phyloP scores from a whole-genome alignment of 768 basidiomycete genomes.

The Tylopilus cervinicoccineus region DNA sequence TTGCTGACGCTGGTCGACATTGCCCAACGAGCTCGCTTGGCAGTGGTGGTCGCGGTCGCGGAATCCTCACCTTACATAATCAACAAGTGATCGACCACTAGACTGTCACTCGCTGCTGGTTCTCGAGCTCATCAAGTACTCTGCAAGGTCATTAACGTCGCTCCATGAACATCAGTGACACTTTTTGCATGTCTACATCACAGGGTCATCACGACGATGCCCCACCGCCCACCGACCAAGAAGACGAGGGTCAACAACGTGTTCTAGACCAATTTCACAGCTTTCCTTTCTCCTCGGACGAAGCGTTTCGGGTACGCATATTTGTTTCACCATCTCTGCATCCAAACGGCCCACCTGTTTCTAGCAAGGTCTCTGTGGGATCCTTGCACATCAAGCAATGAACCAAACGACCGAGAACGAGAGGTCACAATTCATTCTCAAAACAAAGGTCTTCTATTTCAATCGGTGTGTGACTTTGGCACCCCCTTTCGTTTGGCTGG shows the following conservation, averaged over 20 bases:
- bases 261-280: constrained; percentile 32
- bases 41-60: not conserved
- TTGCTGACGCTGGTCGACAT: constrained; percentile 45
- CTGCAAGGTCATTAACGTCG: constrained; percentile 15
- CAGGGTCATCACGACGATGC: constrained; percentile 10
- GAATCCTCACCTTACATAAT: constrained; percentile 17
- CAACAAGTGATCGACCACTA: constrained; percentile 9
- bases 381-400: constrained; percentile 42
- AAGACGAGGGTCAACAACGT: constrained; percentile 16
- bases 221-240: constrained; percentile 11
- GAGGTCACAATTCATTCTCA: constrained; percentile 45
- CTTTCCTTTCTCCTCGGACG: constrained; percentile 56
- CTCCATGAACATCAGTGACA: not conserved
- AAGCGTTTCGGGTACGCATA: constrained; percentile 52
- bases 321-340: not conserved
- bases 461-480: constrained; percentile 43
- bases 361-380: constrained; percentile 65
- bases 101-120: not conserved
- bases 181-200: constrained; percentile 13
- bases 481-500: constrained; percentile 22
- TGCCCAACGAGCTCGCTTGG: not conserved
- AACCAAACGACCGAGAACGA: constrained; percentile 35
- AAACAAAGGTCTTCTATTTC: constrained; percentile 68
- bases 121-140: constrained; percentile 3
- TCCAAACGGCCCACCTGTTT: not conserved